phyloP scores from a whole-genome alignment of 257 asterid species.

The Nicotiana benthamiana region DNA sequence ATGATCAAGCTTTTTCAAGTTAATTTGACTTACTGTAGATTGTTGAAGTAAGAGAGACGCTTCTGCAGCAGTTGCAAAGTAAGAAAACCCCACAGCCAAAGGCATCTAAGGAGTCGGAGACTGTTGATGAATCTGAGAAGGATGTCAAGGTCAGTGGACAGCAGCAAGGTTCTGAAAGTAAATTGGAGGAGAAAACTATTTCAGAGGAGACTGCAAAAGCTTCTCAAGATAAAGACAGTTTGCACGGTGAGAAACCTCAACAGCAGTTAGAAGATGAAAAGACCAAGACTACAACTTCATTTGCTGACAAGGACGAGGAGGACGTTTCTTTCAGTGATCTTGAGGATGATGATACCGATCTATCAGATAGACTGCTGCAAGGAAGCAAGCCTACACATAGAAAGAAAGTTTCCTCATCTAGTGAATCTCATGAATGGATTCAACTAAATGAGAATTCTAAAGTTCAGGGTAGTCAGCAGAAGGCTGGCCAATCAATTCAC shows the following conservation, averaged over 20 bases:
- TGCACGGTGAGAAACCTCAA: constrained; percentile 16
- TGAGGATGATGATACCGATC: constrained; percentile 46
- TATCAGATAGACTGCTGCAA: constrained; percentile 15
- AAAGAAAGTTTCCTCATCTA: constrained; percentile 22
- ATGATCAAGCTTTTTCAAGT: constrained; percentile 4
- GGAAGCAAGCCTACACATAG: constrained; percentile 17
- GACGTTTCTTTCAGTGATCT: constrained; percentile 74
- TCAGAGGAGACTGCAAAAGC: constrained; percentile 18
- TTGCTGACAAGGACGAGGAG: constrained; percentile 26
- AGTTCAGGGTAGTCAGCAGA: constrained; percentile 21
- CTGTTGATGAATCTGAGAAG: constrained; percentile 13
- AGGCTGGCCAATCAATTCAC: constrained; percentile 16
- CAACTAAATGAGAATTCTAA: constrained; percentile 29
- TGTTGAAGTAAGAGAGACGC: constrained; percentile 53
- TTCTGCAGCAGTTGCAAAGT: constrained; percentile 41
- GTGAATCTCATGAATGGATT: constrained; percentile 48
- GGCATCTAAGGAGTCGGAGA: constrained; percentile 26
- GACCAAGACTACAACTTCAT: constrained; percentile 2
- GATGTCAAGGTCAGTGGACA: neutral
- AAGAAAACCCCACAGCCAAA: constrained; percentile 27
- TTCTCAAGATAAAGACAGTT: constrained; percentile 17
- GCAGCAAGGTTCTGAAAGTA: constrained; percentile 14
- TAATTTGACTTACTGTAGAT: constrained; percentile 33
- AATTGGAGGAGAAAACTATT: constrained; percentile 10
- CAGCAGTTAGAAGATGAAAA: constrained; percentile 18